Conservation (phyloP, 2,329 filamentous ascomycete genomes). For the Lasiodiplodia hormozganensis region DNA sequence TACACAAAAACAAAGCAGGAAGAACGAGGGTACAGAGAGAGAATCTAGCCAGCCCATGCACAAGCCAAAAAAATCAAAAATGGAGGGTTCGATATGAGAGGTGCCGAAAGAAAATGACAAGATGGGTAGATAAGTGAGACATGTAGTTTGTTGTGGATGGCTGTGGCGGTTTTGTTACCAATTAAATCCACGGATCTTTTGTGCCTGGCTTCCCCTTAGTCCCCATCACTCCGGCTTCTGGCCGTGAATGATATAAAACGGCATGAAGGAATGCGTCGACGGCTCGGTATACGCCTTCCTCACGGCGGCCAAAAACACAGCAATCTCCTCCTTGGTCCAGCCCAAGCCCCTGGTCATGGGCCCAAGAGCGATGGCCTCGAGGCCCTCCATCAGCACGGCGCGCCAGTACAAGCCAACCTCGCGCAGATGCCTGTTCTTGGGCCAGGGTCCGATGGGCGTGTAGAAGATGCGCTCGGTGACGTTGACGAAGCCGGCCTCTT, state of each 20-base stretch:
- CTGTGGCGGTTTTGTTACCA: not conserved
- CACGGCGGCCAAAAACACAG: conserved; percentile 28
- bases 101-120: not conserved
- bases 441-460: conserved; percentile 64
- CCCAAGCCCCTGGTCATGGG: conserved; percentile 34
- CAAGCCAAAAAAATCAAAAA: not conserved
- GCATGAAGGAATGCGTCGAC: conserved; percentile 61
- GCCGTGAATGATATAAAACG: conserved; percentile 61
- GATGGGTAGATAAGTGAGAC: not conserved
- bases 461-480: conserved; percentile 59
- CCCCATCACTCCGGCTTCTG: conserved; percentile 53
- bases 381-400: conserved; percentile 34
- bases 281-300: conserved; percentile 31
- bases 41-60: conserved; percentile 12
- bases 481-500: conserved; percentile 60
- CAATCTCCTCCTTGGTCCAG: conserved; percentile 32
- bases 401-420: conserved; percentile 35
- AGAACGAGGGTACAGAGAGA: not conserved
- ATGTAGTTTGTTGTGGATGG: not conserved
- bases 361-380: conserved; percentile 34
- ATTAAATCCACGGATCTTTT: not conserved
- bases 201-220: not conserved
- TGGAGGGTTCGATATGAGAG: not conserved
- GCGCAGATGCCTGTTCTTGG: conserved; percentile 44
- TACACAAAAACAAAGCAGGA: not conserved